These are phyloP conservation scores for Triticum urartu DNA, from an alignment of 176 grass and related monocot species.

Conservation along the genomic window DNA sequence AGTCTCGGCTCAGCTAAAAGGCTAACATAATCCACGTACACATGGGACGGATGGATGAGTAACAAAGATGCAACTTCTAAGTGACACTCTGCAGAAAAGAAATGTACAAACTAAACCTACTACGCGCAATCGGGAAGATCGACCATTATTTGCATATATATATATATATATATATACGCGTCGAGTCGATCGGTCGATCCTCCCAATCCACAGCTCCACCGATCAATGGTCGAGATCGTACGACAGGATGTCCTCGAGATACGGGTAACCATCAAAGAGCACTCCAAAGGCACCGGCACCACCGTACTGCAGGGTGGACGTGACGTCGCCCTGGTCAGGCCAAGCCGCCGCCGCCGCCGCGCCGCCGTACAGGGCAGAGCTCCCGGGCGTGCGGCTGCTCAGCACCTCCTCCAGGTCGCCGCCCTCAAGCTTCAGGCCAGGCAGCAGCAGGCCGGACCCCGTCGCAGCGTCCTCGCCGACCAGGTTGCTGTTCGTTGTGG, in stretches of 20 bases:
- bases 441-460: slow-evolving; percentile 14
- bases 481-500: slow-evolving; percentile 1
- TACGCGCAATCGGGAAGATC: neutral
- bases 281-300: neutral
- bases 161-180: neutral
- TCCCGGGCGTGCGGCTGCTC: slow-evolving; percentile 59
- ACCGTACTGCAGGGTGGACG: slow-evolving; percentile 37
- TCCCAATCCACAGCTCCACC: neutral
- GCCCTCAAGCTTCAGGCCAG: slow-evolving; percentile 28
- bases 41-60: too few species aligned
- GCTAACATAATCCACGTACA: neutral
- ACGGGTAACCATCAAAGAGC: neutral
- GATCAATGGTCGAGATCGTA: neutral
- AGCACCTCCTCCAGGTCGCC: slow-evolving; percentile 59
- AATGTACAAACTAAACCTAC: slow-evolving; percentile 21
- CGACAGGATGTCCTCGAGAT: neutral
- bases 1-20: neutral
- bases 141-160: neutral
- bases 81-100: too few species aligned
- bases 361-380: slow-evolving; percentile 1
- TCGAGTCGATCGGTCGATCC: neutral
- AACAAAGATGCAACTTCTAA: neutral
- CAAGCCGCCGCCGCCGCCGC: neutral
- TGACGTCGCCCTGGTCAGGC: slow-evolving; percentile 63
- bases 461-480: neutral